Conservation (phyloP, 495 filamentous ascomycete genomes). For the Cudoniella acicularis region DNA sequence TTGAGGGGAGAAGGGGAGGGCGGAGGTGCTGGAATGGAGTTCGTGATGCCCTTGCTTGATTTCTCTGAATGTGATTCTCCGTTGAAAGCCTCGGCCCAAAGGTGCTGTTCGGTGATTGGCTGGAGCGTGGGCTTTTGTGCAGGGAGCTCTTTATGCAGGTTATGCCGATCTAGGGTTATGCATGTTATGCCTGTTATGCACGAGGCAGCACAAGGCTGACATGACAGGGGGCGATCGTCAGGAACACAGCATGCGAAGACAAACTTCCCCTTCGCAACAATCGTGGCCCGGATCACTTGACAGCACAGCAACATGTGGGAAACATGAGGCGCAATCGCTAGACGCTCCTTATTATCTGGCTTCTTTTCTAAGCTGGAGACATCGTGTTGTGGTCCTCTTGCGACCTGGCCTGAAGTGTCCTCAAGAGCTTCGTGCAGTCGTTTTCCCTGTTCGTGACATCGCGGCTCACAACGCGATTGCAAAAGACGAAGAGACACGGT, state of each 20-base stretch:
- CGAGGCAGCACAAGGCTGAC: not conserved
- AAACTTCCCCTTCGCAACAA: too few relatives aligned
- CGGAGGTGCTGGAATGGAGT: conserved; percentile 12
- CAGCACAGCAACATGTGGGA: not conserved
- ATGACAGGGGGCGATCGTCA: not conserved
- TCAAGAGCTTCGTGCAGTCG: too few relatives aligned
- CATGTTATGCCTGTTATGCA: too few relatives aligned
- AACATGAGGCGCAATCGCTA: not conserved
- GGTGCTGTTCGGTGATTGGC: not conserved
- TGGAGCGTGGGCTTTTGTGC: not conserved
- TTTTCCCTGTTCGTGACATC: too few relatives aligned
- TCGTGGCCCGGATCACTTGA: not conserved
- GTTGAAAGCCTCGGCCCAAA: conserved; percentile 17
- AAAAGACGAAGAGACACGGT: too few relatives aligned
- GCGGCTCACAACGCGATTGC: too few relatives aligned
- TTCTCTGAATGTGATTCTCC: conserved; percentile 9
- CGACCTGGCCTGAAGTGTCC: too few relatives aligned
- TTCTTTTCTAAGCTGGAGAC: too few relatives aligned
- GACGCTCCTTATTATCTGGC: too few relatives aligned
- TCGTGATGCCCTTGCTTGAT: conserved; percentile 4
- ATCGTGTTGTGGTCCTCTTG: too few relatives aligned
- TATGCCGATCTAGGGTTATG: not conserved
- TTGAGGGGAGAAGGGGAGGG: conserved; percentile 2
- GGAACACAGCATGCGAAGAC: not conserved
- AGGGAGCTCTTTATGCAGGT: not conserved